A percentile compares a stretch with the other conserved stretches of the same genome.
phyloP scores from a whole-genome alignment of 148 eudicot species.

The Rhododendron ferrugineum region DNA sequence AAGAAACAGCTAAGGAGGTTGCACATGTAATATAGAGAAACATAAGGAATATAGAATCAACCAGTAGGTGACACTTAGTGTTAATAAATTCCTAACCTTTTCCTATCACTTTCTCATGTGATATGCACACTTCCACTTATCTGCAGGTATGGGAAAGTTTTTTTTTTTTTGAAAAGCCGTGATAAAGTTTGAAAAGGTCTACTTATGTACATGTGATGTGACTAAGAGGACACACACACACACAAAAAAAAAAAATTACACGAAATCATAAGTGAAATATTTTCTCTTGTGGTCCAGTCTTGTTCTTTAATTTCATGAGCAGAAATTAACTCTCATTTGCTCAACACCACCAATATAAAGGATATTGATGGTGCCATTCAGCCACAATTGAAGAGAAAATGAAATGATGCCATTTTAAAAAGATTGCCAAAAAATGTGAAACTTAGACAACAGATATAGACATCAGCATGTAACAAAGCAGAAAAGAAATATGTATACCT shows the following conservation, averaged over 20 bases:
- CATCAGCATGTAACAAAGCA: background rate
- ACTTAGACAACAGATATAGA: background rate
- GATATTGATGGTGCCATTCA: background rate
- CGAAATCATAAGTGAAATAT: background rate
- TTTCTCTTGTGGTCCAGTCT: background rate
- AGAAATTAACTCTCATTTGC: background rate
- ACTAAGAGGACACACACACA: background rate
- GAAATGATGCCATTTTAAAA: background rate
- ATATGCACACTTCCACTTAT: background rate
- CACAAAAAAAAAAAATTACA: background rate
- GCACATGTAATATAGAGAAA: conserved; percentile 1
- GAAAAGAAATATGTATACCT: background rate
- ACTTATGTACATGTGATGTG: background rate
- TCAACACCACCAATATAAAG: background rate
- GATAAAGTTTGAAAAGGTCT: background rate
- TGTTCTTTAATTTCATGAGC: too few relatives aligned
- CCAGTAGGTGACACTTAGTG: background rate
- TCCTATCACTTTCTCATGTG: background rate
- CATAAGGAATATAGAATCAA: background rate
- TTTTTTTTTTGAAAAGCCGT: too few relatives aligned
- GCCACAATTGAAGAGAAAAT: background rate
- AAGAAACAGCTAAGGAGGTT: background rate
- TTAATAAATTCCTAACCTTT: background rate
- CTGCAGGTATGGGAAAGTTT: too few relatives aligned
- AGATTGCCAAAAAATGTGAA: background rate